Conservation (phyloP, 805 yeast genomes). For the Candida sonorensis region DNA sequence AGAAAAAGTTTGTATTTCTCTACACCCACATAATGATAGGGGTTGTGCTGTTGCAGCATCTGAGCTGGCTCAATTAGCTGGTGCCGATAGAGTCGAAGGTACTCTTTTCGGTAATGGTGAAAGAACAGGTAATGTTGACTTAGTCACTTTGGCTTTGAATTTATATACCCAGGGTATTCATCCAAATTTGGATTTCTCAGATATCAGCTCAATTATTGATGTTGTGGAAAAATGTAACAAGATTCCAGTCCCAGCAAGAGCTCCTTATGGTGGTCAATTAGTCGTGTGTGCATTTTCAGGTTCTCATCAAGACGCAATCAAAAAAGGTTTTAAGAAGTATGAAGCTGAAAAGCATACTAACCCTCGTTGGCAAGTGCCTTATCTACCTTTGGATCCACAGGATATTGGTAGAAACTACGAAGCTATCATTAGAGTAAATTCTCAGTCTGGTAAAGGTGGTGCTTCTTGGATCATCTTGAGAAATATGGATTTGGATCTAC, state of each 20-base stretch:
- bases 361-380: constrained; percentile 58
- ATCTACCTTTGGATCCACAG: constrained; percentile 74
- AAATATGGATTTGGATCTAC: constrained; percentile 65
- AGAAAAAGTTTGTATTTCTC: constrained; percentile 62
- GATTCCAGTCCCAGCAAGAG: constrained; percentile 66
- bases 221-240: constrained; percentile 72
- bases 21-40: constrained; percentile 75
- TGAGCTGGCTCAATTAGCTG: constrained; percentile 72
- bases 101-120: constrained; percentile 81
- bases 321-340: constrained; percentile 34
- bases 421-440: constrained; percentile 77
- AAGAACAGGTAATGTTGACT: constrained; percentile 79
- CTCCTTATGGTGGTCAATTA: constrained; percentile 75
- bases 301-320: constrained; percentile 32
- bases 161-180: constrained; percentile 73
- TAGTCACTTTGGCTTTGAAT: constrained; percentile 68
- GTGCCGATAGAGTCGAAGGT: constrained; percentile 82
- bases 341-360: constrained; percentile 37
- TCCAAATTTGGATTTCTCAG: constrained; percentile 67
- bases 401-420: constrained; percentile 78
- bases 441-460: constrained; percentile 87
- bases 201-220: constrained; percentile 57
- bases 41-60: constrained; percentile 84
- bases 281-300: constrained; percentile 79
- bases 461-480: constrained; percentile 77